These are phyloP conservation scores for Geranomyces michiganensis DNA, from an alignment of 192 early-diverging fungal species.

Conservation along the genomic window DNA sequence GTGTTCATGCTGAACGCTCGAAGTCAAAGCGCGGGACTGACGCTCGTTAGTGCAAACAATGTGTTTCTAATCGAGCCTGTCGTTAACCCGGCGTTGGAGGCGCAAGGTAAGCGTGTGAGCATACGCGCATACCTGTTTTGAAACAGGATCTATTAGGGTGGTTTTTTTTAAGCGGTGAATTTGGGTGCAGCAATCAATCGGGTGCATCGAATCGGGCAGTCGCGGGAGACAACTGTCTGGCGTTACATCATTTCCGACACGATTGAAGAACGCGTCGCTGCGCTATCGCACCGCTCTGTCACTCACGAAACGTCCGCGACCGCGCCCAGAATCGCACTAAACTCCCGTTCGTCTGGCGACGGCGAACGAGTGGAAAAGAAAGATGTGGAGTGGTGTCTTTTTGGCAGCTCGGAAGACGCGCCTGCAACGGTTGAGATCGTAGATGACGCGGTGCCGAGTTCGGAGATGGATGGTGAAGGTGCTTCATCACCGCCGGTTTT, in stretches of 20 bases:
- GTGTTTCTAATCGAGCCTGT: constrained; percentile 60
- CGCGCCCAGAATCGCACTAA: neutral
- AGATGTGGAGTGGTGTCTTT: constrained; percentile 40
- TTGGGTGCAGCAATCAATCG: constrained; percentile 56
- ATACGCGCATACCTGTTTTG: constrained; percentile 5
- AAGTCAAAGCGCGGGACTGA: constrained; percentile 54
- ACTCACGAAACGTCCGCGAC: neutral
- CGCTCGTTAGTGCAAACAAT: constrained; percentile 56
- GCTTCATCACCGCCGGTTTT: neutral
- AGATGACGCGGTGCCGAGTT: neutral
- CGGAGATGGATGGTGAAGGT: neutral
- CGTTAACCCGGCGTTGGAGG: constrained; percentile 47
- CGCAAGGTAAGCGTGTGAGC: constrained; percentile 1
- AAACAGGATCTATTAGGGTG: neutral
- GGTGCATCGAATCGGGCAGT: constrained; percentile 59
- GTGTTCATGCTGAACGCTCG: constrained; percentile 57
- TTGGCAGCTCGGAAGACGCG: constrained; percentile 22
- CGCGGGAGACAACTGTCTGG: constrained; percentile 50
- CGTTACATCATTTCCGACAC: constrained; percentile 50
- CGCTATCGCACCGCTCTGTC: constrained; percentile 4
- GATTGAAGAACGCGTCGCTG: constrained; percentile 48
- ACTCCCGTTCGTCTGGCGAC: constrained; percentile 24
- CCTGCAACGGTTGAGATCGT: neutral
- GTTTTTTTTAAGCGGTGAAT: neutral
- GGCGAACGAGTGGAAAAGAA: constrained; percentile 35